A percentile compares a stretch with the other conserved stretches of the same genome.
These are phyloP conservation scores for Thozetella sp. DNA, from an alignment of 495 filamentous ascomycete species.

Conservation along the genomic window DNA sequence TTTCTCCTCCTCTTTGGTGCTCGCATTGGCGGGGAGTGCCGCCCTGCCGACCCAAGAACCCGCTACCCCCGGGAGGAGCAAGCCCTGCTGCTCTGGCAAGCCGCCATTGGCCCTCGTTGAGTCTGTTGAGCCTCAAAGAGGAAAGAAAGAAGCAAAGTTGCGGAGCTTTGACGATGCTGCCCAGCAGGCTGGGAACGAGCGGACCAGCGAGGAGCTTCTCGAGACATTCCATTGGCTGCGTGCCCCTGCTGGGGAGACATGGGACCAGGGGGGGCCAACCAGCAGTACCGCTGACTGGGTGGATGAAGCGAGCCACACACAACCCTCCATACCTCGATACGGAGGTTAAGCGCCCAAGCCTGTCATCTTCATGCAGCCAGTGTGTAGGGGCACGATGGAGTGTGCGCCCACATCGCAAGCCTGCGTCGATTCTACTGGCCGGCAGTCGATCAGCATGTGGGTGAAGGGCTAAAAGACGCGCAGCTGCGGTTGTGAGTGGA, in stretches of 20 bases:
- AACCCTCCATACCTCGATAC: constrained; percentile 13
- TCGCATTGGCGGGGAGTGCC: no score
- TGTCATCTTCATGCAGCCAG: constrained; percentile 30
- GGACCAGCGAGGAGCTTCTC: not conserved
- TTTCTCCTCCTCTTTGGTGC: no score
- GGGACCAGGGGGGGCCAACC: not conserved
- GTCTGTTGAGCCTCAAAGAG: not conserved
- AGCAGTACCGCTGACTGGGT: constrained; percentile 20
- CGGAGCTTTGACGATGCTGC: constrained; percentile 6
- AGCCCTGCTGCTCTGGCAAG: no score
- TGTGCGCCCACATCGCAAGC: constrained; percentile 1
- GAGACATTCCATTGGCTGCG: not conserved
- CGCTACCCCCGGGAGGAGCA: no score
- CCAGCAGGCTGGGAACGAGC: constrained; percentile 28
- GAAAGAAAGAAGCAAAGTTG: constrained; percentile 5
- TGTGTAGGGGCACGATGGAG: constrained; percentile 13
- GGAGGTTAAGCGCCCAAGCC: constrained; percentile 33
- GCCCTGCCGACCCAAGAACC: no score
- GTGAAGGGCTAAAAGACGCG: constrained; percentile 27
- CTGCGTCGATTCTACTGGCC: constrained; percentile 24
- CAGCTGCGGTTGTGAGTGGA: constrained; percentile 22
- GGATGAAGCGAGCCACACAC: constrained; percentile 14
- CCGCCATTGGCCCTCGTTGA: no score
- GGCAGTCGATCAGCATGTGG: constrained; percentile 7
- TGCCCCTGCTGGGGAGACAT: not conserved